Evolutionary conservation across 352 stramenopile genomes (phyloP).

Genomic region (Globisporangium apiculatum): DNA sequence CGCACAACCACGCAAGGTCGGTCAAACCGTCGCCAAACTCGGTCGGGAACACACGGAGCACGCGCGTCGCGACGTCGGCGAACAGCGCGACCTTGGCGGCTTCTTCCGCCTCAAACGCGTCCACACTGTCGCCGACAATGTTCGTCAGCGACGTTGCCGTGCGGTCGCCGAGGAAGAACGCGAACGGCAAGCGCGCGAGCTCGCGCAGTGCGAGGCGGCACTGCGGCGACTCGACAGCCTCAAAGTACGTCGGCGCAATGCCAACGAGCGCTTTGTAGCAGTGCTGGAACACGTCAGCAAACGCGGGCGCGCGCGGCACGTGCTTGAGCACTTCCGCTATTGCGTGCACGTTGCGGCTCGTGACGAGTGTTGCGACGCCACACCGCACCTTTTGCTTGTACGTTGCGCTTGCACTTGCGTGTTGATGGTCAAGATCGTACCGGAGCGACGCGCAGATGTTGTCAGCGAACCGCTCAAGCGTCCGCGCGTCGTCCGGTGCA

Average conservation of each 20-base stretch:
- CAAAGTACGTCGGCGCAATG: slow-evolving; percentile 54
- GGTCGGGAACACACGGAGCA: slow-evolving; percentile 49
- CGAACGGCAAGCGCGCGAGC: slow-evolving; percentile 54
- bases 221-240: slow-evolving; percentile 31
- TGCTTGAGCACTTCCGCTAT: slow-evolving; percentile 81
- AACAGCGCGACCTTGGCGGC: slow-evolving; percentile 37
- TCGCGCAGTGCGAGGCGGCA: slow-evolving; percentile 43
- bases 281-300: slow-evolving; percentile 73
- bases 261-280: slow-evolving; percentile 50
- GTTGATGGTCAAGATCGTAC: slow-evolving; percentile 74
- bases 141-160: slow-evolving; percentile 49
- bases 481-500: slow-evolving; percentile 49
- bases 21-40: slow-evolving; percentile 68
- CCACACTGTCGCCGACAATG: slow-evolving; percentile 28
- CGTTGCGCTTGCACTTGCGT: slow-evolving; percentile 26
- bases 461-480: slow-evolving; percentile 66
- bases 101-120: slow-evolving; percentile 30
- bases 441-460: slow-evolving; percentile 79
- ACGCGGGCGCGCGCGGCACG: slow-evolving; percentile 59
- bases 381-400: slow-evolving; percentile 82
- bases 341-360: slow-evolving; percentile 56
- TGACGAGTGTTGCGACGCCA: slow-evolving; percentile 44
- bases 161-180: slow-evolving; percentile 56
- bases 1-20: slow-evolving; percentile 51
- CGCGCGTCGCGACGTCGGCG: slow-evolving; percentile 60